phyloP scores from a whole-genome alignment of 345 rosid species.

The Alliaria petiolata region DNA sequence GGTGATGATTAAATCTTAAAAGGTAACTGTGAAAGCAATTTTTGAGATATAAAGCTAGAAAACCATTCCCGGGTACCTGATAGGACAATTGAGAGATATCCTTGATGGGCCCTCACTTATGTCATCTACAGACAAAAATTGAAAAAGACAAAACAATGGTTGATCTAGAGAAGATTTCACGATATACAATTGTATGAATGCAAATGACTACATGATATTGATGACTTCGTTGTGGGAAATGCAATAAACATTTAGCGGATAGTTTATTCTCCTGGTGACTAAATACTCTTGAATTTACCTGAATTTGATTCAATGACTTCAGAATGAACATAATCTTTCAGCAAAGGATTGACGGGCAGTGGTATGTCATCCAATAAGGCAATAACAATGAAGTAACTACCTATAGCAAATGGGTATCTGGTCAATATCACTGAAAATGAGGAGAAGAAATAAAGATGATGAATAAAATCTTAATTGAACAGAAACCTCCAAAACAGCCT shows the following conservation, averaged over 20 bases:
- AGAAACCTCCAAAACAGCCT: conserved; percentile 70
- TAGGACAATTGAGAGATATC: conserved; percentile 83
- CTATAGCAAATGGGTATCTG: conserved; percentile 36
- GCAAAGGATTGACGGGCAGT: conserved; percentile 36
- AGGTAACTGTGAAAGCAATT: conserved; percentile 1
- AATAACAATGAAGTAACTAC: conserved; percentile 55
- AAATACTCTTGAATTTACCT: conserved; percentile 43
- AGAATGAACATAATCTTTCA: conserved; percentile 52
- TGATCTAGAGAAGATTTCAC: neutral
- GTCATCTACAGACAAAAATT: conserved; percentile 49
- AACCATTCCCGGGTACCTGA: conserved; percentile 48
- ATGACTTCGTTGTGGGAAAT: neutral
- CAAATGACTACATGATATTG: neutral
- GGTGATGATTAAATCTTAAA: neutral
- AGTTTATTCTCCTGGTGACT: conserved; percentile 4
- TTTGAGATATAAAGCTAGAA: conserved; percentile 4
- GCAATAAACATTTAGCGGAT: neutral
- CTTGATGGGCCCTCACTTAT: conserved; percentile 86
- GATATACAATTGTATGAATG: neutral
- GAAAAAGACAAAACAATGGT: conserved; percentile 5
- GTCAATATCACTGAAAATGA: conserved; percentile 24
- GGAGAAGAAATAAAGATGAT: neutral
- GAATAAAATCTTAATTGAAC: neutral
- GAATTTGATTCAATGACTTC: conserved; percentile 39
- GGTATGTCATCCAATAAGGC: conserved; percentile 48